Evolutionary conservation across 306 rosid species (phyloP).

Genomic region (Abrus pulchellus): DNA sequence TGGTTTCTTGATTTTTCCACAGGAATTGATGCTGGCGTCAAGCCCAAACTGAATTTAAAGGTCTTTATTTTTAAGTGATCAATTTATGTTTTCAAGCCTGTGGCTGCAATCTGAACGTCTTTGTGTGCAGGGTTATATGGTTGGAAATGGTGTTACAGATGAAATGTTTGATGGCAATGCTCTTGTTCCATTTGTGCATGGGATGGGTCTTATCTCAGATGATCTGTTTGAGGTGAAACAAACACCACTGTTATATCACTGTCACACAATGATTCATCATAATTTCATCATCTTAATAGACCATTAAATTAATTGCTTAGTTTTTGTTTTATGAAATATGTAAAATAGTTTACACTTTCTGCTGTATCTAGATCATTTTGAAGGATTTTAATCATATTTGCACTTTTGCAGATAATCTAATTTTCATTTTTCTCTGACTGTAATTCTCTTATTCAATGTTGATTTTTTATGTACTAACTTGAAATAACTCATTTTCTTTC

Average conservation of each 20-base stretch:
- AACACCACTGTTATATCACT: background rate
- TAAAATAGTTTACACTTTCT: slow-evolving; percentile 3
- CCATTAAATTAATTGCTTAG: background rate
- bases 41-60: slow-evolving; percentile 82
- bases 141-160: slow-evolving; percentile 96
- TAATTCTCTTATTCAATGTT: background rate
- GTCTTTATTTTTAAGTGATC: slow-evolving; percentile 51
- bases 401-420: background rate
- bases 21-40: slow-evolving; percentile 74
- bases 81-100: slow-evolving; percentile 43
- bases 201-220: slow-evolving; percentile 95
- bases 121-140: slow-evolving; percentile 79
- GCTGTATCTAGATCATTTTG: slow-evolving; percentile 24
- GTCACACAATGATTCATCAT: slow-evolving; percentile 17
- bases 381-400: background rate
- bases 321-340: slow-evolving; percentile 14
- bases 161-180: slow-evolving; percentile 86
- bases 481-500: slow-evolving; percentile 19
- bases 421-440: slow-evolving; percentile 18
- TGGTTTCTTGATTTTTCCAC: slow-evolving; percentile 43
- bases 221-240: slow-evolving; percentile 78
- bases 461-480: slow-evolving; percentile 32
- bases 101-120: slow-evolving; percentile 45
- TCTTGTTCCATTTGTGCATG: slow-evolving; percentile 90
- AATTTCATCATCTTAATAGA: slow-evolving; percentile 27